phyloP scores from a whole-genome alignment of 352 stramenopile genomes.

The Elongisporangium prolatum region DNA sequence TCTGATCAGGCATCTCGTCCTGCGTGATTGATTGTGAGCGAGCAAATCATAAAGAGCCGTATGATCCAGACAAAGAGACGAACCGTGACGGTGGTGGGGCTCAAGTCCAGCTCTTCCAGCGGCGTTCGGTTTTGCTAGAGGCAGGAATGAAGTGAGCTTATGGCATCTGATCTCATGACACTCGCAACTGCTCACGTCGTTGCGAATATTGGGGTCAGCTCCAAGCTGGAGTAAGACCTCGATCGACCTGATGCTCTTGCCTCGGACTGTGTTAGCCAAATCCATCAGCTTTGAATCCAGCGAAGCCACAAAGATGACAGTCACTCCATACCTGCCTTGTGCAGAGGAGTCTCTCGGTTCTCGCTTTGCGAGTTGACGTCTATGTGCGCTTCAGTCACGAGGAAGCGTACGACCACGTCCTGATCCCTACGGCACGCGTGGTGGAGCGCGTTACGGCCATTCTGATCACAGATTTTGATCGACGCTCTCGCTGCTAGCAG shows the following conservation, averaged over 20 bases:
- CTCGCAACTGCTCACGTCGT: constrained; percentile 32
- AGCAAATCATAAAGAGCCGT: neutral
- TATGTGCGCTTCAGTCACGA: constrained; percentile 40
- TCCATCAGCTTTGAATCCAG: neutral
- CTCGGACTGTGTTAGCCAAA: constrained; percentile 17
- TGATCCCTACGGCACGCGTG: constrained; percentile 76
- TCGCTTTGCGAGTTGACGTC: constrained; percentile 57
- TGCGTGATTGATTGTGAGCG: neutral
- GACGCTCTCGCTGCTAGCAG: constrained; percentile 47
- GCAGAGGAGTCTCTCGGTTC: constrained; percentile 69
- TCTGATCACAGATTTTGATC: constrained; percentile 30
- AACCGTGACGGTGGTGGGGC: constrained; percentile 25
- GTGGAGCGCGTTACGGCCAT: constrained; percentile 66
- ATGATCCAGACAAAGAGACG: neutral
- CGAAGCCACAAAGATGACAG: no score
- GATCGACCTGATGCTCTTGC: constrained; percentile 50
- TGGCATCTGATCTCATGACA: neutral
- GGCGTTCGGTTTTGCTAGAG: constrained; percentile 60
- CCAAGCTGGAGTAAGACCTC: constrained; percentile 58
- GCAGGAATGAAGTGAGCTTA: neutral
- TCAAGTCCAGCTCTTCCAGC: constrained; percentile 50
- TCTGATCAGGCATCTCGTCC: constrained; percentile 6
- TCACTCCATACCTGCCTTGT: constrained; percentile 75
- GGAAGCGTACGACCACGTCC: constrained; percentile 50
- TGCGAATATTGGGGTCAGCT: constrained; percentile 48